Conservation (phyloP, 2,329 filamentous ascomycete species). For the Fusarium lateritium region DNA sequence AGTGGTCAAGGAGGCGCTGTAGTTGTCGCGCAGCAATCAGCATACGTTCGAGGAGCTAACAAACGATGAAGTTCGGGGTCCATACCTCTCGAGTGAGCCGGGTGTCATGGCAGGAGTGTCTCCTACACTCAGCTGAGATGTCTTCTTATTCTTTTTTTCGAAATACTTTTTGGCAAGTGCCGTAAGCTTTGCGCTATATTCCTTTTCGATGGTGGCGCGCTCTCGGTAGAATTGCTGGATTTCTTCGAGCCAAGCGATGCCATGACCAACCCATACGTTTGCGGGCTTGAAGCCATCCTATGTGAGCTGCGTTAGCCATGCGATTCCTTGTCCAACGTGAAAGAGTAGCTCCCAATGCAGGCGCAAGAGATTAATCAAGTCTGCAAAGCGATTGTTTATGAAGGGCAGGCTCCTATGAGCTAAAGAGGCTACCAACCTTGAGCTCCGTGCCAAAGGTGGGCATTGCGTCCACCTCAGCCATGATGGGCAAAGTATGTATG, state of each 20-base stretch:
- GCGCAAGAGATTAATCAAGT: conserved; percentile 25
- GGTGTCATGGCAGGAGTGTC: conserved; percentile 94
- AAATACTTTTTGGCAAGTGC: conserved; percentile 95
- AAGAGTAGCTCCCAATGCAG: conserved; percentile 12
- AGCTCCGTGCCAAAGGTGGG: conserved; percentile 94
- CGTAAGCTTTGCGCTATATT: conserved; percentile 91
- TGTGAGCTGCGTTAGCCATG: conserved; percentile 19
- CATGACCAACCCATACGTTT: conserved; percentile 90
- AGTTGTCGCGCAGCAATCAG: conserved; percentile 42
- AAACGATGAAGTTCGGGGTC: neutral
- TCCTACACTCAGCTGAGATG: conserved; percentile 89
- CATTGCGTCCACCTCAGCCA: conserved; percentile 86
- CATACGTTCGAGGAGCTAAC: conserved; percentile 1
- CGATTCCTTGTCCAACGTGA: conserved; percentile 11
- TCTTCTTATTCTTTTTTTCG: conserved; percentile 95
- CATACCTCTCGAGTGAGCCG: conserved; percentile 89
- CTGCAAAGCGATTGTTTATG: neutral
- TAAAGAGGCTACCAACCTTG: conserved; percentile 73
- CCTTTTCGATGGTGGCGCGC: conserved; percentile 93
- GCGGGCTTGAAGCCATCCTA: conserved; percentile 98
- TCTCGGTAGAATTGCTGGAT: conserved; percentile 98
- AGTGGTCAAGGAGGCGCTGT: conserved; percentile 91
- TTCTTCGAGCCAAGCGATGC: conserved; percentile 95
- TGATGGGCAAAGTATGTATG: conserved; percentile 57
- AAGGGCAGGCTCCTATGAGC: neutral